A percentile compares a stretch with the other conserved stretches of the same genome.
phyloP scores from a whole-genome alignment of 805 yeast genomes.

The Dipodascus geniculatus region DNA sequence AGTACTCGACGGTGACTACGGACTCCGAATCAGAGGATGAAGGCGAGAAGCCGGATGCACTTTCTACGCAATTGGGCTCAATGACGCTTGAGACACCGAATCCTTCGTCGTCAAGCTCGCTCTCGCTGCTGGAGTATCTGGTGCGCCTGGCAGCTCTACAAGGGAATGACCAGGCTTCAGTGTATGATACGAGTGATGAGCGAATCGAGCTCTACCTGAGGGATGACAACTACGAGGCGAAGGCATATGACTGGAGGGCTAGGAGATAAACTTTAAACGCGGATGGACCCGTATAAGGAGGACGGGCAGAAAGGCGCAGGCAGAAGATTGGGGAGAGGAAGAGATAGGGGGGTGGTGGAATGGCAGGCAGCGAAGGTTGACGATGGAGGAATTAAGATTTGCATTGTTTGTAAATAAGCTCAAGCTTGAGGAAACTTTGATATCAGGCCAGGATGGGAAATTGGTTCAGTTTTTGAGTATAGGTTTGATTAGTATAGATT shows the following conservation, averaged over 20 bases:
- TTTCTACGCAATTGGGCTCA: conserved; percentile 6
- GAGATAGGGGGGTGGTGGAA: too few relatives aligned
- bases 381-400: too few relatives aligned
- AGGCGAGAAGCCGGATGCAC: conserved; percentile 16
- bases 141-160: conserved; percentile 50
- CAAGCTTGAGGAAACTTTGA: too few relatives aligned
- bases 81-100: conserved; percentile 3
- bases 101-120: conserved; percentile 22
- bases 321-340: too few relatives aligned
- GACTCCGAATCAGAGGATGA: conserved; percentile 18
- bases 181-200: conserved; percentile 53
- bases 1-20: conserved; percentile 22
- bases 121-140: conserved; percentile 54
- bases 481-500: too few relatives aligned
- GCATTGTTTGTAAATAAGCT: too few relatives aligned
- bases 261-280: too few relatives aligned
- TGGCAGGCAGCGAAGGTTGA: too few relatives aligned
- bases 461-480: too few relatives aligned
- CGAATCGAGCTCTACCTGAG: conserved; percentile 46
- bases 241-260: not conserved
- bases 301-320: too few relatives aligned
- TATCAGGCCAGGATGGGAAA: too few relatives aligned
- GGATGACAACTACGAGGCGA: conserved; percentile 31
- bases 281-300: too few relatives aligned
- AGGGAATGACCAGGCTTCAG: conserved; percentile 41